Base-by-base conservation (phyloP, 2,329 filamentous ascomycete genomes). In the Talaromyces sp. region DNA sequence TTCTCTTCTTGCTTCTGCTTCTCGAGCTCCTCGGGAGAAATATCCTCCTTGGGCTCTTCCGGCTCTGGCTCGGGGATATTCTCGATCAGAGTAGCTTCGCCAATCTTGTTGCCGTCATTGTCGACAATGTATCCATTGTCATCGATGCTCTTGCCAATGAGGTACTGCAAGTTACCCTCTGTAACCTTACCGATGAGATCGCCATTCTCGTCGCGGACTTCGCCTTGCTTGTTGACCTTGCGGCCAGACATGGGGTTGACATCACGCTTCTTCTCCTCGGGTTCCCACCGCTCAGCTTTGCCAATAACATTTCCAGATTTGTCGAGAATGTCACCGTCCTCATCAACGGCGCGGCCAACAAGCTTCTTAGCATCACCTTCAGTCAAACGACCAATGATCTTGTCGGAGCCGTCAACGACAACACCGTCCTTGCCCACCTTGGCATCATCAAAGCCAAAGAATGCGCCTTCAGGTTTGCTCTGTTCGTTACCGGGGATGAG, bases 311-410 rank as follows among this genome's bases (percentile, higher is more conserved):
- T 91, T 15, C 89, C 89, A n/a, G 82, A 81, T 69, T 85, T 86
- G 72, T 91, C 89, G 4, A 89, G 77, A 36, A 91, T 85, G 56
- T 91, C 89, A 13, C 89, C 89, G 66, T 91, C 89, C 36, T 88
- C 80, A 65, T 91, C 89, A 25, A 91, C 88, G 40, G 82, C 77
- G 74, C 88, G 89, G 31, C 89, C 89, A 65, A 86, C 83, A 29
- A 91, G 82, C 63, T 83, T 83, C 77, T 88, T 88, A 8, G 83
- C 73, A 58, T 91, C 88, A 15, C 89, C 89, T 67, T 90, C 85
- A 4, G 87, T 77, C 5, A 91, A 78, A 56, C 84, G 84, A 51
- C 89, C 89, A 61, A 82, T 72, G 31, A 89, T 80, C 62, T 86
- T 81, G 58, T 83, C 80, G 13, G 81, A 85, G 5, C 84, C 79